A percentile compares a stretch with the other conserved stretches of the same genome.
Evolutionary conservation across 805 yeast species (phyloP).

Genomic region (Schwanniomyces pseudopolymorphus): DNA sequence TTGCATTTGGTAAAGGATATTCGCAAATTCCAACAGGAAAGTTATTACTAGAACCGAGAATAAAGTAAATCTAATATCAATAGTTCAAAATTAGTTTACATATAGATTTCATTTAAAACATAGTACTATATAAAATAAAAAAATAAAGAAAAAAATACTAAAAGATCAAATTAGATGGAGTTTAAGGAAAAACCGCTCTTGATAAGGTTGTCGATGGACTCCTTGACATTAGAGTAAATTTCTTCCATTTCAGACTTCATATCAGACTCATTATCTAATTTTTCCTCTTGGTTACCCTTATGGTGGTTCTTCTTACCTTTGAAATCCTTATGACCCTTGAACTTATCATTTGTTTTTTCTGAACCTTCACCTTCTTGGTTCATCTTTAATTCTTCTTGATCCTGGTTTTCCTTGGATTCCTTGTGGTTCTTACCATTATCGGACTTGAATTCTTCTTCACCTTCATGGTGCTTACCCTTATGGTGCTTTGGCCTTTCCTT

Average conservation of each 20-base stretch:
- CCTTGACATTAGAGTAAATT: not conserved
- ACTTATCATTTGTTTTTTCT: too few species aligned
- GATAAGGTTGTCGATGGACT: not conserved
- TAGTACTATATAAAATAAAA: not conserved
- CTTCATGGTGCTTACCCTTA: not conserved
- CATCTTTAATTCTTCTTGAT: not conserved
- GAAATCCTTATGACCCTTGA: not conserved
- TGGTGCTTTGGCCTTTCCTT: not conserved
- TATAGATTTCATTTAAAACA: not conserved
- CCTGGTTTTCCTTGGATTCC: not conserved
- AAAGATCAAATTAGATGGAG: not conserved
- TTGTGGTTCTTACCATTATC: not conserved
- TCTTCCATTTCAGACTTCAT: not conserved
- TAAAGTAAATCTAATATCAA: conserved; percentile 5
- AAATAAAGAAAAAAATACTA: not conserved
- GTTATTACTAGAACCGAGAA: conserved; percentile 60
- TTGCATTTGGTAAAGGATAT: conserved; percentile 54
- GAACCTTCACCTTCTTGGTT: too few species aligned
- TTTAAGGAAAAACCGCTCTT: not conserved
- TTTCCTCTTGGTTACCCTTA: not conserved
- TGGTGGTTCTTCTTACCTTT: not conserved
- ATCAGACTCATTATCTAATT: not conserved
- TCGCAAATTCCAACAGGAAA: conserved; percentile 57
- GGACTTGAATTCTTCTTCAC: not conserved
- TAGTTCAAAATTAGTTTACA: not conserved